These are phyloP conservation scores for Pichia membranifaciens DNA, from an alignment of 805 yeast genomes.

Conservation along the genomic window DNA sequence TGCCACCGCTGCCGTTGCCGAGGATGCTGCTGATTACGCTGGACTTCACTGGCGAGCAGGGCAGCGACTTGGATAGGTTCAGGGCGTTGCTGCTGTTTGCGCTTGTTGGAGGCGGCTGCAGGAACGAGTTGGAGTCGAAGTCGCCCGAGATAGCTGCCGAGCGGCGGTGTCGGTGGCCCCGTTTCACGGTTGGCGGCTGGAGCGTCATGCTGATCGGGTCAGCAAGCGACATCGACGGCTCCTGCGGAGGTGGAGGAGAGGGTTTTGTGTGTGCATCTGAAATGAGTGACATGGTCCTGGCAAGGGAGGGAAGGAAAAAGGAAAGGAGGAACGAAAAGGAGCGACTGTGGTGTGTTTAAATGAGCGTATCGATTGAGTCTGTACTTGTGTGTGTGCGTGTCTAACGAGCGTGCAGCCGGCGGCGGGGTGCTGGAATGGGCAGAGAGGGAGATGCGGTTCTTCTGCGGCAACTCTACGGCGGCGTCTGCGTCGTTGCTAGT, in stretches of 20 bases:
- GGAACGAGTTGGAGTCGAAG: slow-evolving; percentile 42
- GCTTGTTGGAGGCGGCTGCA: slow-evolving; percentile 16
- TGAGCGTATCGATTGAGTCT: too few species aligned
- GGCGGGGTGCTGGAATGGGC: too few species aligned
- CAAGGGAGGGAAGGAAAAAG: too few species aligned
- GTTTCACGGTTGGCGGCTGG: slow-evolving; percentile 28
- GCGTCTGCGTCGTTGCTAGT: too few species aligned
- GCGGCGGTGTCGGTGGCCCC: slow-evolving; percentile 73
- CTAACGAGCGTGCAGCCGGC: too few species aligned
- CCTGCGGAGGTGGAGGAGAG: neutral
- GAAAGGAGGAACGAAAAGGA: too few species aligned
- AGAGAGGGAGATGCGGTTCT: too few species aligned
- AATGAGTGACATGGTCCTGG: neutral
- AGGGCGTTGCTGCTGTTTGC: slow-evolving; percentile 10
- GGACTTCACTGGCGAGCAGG: slow-evolving; percentile 22
- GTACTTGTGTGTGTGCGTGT: too few species aligned
- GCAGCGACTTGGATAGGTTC: slow-evolving; percentile 15
- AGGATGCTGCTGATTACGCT: neutral
- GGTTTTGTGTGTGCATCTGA: neutral
- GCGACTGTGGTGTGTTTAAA: too few species aligned
- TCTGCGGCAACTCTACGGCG: too few species aligned
- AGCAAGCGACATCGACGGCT: neutral
- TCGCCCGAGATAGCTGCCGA: slow-evolving; percentile 89
- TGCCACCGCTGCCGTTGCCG: too few species aligned
- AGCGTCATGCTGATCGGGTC: slow-evolving; percentile 17